phyloP scores from a whole-genome alignment of 345 rosid species.

The Lepidium africanum region DNA sequence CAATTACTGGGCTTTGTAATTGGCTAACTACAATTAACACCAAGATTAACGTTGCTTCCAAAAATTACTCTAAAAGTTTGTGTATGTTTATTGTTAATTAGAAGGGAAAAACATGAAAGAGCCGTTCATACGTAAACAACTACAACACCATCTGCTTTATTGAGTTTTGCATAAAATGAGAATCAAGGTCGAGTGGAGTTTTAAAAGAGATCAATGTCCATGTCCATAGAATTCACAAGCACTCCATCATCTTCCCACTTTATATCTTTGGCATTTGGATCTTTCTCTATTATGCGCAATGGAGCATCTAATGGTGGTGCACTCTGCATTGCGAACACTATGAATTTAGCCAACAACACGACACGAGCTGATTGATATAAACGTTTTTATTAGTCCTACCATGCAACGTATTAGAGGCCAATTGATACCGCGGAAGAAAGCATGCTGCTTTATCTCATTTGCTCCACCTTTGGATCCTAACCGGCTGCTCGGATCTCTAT shows the following conservation, averaged over 20 bases:
- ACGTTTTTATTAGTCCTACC: slow-evolving; percentile 34
- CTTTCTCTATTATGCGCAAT: slow-evolving; percentile 43
- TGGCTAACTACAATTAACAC: neutral
- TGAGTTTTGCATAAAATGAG: slow-evolving; percentile 8
- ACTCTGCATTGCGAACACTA: slow-evolving; percentile 53
- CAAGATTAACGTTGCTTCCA: neutral
- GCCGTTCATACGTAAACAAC: neutral
- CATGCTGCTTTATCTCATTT: slow-evolving; percentile 80
- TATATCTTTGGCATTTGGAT: slow-evolving; percentile 49
- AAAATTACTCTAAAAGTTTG: neutral
- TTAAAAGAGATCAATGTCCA: slow-evolving; percentile 65
- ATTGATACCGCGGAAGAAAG: slow-evolving; percentile 77
- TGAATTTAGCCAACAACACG: neutral
- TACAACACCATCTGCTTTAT: neutral
- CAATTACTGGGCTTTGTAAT: neutral
- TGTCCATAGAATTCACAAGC: slow-evolving; percentile 48
- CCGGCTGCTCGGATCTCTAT: slow-evolving; percentile 63
- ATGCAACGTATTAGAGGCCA: slow-evolving; percentile 93
- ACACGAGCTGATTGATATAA: neutral
- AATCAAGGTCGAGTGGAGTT: neutral
- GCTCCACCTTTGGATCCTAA: slow-evolving; percentile 82
- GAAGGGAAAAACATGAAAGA: neutral
- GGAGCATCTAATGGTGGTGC: slow-evolving; percentile 78
- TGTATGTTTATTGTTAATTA: neutral
- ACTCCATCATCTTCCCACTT: slow-evolving; percentile 87